Percentiles rank a stretch among this genome's conserved stretches.
These are phyloP conservation scores for Iberis pinnata DNA, from an alignment of 345 rosid species.

Conservation along the genomic window DNA sequence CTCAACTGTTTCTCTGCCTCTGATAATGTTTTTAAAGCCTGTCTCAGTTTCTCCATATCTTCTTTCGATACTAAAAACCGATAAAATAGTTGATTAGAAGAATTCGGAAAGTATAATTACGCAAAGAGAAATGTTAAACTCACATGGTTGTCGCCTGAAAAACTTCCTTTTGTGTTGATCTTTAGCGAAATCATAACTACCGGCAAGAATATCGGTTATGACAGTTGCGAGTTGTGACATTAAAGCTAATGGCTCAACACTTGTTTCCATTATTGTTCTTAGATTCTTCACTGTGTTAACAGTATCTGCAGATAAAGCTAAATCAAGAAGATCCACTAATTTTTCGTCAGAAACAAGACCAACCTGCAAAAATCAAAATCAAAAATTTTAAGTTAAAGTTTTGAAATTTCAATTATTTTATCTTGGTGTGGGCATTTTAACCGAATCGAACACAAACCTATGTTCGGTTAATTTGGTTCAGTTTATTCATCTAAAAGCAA, in stretches of 20 bases:
- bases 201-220: slow-evolving; percentile 92
- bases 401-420: not conserved
- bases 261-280: slow-evolving; percentile 89
- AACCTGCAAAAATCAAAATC: slow-evolving; percentile 39
- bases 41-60: slow-evolving; percentile 95
- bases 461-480: too few relatives aligned
- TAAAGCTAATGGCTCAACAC: slow-evolving; percentile 91
- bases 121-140: slow-evolving; percentile 27
- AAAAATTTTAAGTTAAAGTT: not conserved
- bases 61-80: slow-evolving; percentile 69
- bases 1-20: slow-evolving; percentile 97
- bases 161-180: slow-evolving; percentile 74
- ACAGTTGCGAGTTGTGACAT: slow-evolving; percentile 99
- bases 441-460: too few relatives aligned
- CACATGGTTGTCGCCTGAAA: slow-evolving; percentile 71
- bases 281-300: slow-evolving; percentile 93
- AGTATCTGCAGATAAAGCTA: slow-evolving; percentile 98
- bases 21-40: slow-evolving; percentile 84
- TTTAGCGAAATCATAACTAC: slow-evolving; percentile 77
- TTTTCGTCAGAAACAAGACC: slow-evolving; percentile 97
- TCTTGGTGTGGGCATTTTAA: too few relatives aligned
- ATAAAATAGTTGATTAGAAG: not conserved
- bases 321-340: slow-evolving; percentile 96
- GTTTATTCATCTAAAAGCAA: too few relatives aligned
- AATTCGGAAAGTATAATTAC: not conserved